Evolutionary conservation across 371 early-diverging fungal genomes (phyloP).

Genomic region (Mortierella sp.): DNA sequence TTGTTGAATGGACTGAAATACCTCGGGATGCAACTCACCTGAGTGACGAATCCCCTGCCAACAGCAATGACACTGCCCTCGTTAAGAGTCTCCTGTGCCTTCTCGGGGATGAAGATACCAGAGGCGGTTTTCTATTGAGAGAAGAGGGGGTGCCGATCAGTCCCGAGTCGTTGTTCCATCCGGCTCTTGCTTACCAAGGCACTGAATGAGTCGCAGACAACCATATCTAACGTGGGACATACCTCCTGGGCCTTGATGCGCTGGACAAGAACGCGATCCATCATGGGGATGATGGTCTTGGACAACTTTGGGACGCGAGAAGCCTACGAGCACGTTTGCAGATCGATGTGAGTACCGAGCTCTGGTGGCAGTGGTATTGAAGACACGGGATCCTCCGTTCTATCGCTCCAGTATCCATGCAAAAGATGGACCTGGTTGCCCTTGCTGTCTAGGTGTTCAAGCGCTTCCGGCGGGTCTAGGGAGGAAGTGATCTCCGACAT

Average conservation of each 20-base stretch:
- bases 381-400: no score
- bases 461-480: no score
- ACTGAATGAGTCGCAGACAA: not conserved
- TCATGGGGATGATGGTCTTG: constrained; percentile 90
- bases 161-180: no score
- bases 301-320: constrained; percentile 48
- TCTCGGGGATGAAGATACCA: constrained; percentile 98
- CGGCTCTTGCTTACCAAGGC: no score
- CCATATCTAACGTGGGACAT: constrained; percentile 13
- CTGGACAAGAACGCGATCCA: constrained; percentile 97
- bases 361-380: no score
- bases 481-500: no score
- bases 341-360: not conserved
- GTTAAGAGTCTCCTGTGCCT: constrained; percentile 96
- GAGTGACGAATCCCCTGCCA: constrained; percentile 90
- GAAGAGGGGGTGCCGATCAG: not conserved
- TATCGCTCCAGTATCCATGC: no score
- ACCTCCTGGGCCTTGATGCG: constrained; percentile 95
- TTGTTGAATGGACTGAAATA: no score
- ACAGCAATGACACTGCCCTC: constrained; percentile 94
- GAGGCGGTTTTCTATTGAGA: constrained; percentile 86
- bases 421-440: no score
- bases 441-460: no score
- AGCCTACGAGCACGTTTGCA: constrained; percentile 33
- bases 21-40: no score